These are phyloP conservation scores for Erigeron philadelphicus DNA, from an alignment of 140 eudicot species.

Conservation along the genomic window DNA sequence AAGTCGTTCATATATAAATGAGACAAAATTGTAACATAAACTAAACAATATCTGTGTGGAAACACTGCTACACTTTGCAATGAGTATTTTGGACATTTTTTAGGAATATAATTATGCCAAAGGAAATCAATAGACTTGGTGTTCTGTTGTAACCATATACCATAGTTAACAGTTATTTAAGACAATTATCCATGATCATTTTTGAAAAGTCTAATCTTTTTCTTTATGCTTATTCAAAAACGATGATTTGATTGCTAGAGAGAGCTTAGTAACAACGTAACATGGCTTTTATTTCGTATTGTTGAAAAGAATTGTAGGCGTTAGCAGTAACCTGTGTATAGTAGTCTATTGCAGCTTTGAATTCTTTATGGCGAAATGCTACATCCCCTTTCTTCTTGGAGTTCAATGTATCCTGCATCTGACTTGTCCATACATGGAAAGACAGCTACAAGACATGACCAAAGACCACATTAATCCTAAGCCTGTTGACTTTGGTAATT, in stretches of 20 bases:
- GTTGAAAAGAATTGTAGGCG: neutral
- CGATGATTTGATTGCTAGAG: neutral
- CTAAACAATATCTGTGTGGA: no score
- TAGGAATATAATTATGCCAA: no score
- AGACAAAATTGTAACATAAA: no score
- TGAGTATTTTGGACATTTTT: no score
- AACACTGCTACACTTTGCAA: no score
- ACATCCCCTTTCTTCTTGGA: slow-evolving; percentile 93
- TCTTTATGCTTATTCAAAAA: neutral
- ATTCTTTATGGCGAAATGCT: slow-evolving; percentile 84
- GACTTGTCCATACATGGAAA: slow-evolving; percentile 91
- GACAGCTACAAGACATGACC: slow-evolving; percentile 52
- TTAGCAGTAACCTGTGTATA: slow-evolving; percentile 57
- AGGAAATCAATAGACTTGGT: no score
- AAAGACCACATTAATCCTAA: neutral
- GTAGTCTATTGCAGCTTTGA: slow-evolving; percentile 66
- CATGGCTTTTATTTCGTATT: neutral
- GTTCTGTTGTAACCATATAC: no score
- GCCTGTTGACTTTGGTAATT: slow-evolving; percentile 11
- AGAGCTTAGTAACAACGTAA: neutral
- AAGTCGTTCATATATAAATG: no score
- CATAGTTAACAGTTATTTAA: no score
- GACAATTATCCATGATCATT: no score
- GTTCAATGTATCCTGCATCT: slow-evolving; percentile 76
- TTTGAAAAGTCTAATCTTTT: no score